Evolutionary conservation across 2,329 filamentous ascomycete species (phyloP).

Genomic region (Orbilia brochopaga): DNA sequence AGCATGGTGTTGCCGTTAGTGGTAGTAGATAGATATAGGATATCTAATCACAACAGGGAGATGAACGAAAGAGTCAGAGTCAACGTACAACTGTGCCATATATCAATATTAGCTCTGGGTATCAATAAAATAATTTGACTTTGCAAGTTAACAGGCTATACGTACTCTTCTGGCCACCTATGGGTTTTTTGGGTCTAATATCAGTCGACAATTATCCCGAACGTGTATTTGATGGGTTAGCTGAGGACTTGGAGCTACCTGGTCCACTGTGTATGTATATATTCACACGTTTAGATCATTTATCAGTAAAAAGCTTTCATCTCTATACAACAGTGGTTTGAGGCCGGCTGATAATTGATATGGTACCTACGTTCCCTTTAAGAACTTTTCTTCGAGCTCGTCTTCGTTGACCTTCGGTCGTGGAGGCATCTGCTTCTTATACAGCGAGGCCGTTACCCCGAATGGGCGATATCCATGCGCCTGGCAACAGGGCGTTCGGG

Average conservation of each 20-base stretch:
- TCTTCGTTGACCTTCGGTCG: constrained; percentile 75
- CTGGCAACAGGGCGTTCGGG: background rate
- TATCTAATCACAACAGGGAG: too few relatives aligned
- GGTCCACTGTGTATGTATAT: constrained; percentile 6
- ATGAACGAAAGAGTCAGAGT: too few relatives aligned
- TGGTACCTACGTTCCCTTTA: constrained; percentile 69
- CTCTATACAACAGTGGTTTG: background rate
- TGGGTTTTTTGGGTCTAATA: background rate
- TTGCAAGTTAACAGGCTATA: background rate
- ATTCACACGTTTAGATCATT: constrained; percentile 58
- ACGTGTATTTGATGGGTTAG: background rate
- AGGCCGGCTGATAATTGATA: background rate
- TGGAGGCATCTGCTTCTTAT: constrained; percentile 71
- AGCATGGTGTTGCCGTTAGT: background rate
- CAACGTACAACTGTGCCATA: constrained; percentile 13
- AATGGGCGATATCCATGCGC: constrained; percentile 8
- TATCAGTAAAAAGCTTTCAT: constrained; percentile 60
- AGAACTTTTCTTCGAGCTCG: constrained; percentile 82
- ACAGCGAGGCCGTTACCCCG: constrained; percentile 53
- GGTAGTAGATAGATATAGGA: constrained; percentile 3
- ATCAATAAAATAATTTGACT: background rate
- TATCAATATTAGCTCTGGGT: background rate
- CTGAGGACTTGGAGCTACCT: constrained; percentile 8
- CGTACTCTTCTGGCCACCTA: constrained; percentile 44
- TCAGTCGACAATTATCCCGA: background rate